Percentiles rank a stretch among this genome's conserved stretches.
Evolutionary conservation across 805 yeast species (phyloP).

Genomic region (Tetrapisispora nanseiensis): DNA sequence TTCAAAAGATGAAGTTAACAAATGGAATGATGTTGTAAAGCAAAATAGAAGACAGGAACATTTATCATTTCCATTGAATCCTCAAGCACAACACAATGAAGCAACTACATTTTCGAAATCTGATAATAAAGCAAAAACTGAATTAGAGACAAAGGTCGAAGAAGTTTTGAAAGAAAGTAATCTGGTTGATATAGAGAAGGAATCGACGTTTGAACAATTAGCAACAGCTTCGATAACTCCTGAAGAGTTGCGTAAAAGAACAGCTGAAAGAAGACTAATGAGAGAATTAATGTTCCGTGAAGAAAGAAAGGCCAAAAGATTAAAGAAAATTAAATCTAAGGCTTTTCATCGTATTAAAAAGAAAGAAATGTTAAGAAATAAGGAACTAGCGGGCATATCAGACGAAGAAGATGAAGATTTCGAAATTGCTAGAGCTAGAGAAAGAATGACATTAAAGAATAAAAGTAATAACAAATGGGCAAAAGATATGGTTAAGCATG

Average conservation of each 20-base stretch:
- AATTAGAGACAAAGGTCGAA: conserved; percentile 58
- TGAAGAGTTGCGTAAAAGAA: conserved; percentile 68
- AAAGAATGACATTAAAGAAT: conserved; percentile 87
- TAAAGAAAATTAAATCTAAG: conserved; percentile 92
- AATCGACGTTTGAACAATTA: conserved; percentile 78
- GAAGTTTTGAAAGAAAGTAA: conserved; percentile 54
- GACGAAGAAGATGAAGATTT: conserved; percentile 50
- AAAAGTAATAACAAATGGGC: conserved; percentile 89
- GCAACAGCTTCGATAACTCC: conserved; percentile 72
- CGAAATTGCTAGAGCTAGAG: conserved; percentile 72
- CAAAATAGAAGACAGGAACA: conserved; percentile 79
- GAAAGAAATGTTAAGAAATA: conserved; percentile 66
- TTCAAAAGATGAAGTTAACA: conserved; percentile 73
- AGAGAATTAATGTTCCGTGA: conserved; percentile 95
- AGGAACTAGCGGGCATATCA: conserved; percentile 44
- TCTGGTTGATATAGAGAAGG: conserved; percentile 60
- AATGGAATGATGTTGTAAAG: conserved; percentile 80
- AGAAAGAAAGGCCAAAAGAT: conserved; percentile 79
- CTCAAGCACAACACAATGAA: conserved; percentile 34
- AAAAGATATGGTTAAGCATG: conserved; percentile 76
- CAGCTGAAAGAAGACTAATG: conserved; percentile 80
- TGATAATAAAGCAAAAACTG: conserved; percentile 39
- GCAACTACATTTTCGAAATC: conserved; percentile 47
- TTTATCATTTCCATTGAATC: conserved; percentile 57
- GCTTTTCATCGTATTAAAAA: conserved; percentile 77